Evolutionary conservation across 2,329 filamentous ascomycete species (phyloP).

Genomic region (Domatiomyces globalis): DNA sequence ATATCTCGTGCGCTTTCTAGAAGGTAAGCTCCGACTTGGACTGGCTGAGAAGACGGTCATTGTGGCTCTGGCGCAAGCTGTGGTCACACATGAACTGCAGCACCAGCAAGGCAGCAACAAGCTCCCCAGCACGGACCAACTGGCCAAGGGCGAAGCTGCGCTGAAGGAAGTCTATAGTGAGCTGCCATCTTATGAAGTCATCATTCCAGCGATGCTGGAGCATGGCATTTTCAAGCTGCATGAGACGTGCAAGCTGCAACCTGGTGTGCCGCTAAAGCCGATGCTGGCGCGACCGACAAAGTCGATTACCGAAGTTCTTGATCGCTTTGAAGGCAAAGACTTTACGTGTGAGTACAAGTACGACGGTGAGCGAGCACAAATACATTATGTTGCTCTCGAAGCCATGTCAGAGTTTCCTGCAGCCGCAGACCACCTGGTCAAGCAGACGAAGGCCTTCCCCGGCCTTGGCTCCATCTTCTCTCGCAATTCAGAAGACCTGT

Average conservation of each 20-base stretch:
- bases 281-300: slow-evolving; percentile 99
- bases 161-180: slow-evolving; percentile 91
- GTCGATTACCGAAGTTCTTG: slow-evolving; percentile 90
- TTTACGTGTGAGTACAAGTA: slow-evolving; percentile 99
- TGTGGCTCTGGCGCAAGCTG: slow-evolving; percentile 75
- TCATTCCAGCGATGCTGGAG: slow-evolving; percentile 77
- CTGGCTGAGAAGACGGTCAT: slow-evolving; percentile 86
- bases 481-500: slow-evolving; percentile 89
- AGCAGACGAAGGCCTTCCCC: slow-evolving; percentile 38
- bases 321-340: slow-evolving; percentile 85
- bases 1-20: slow-evolving; percentile 79
- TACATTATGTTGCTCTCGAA: slow-evolving; percentile 85
- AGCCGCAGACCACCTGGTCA: slow-evolving; percentile 46
- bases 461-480: slow-evolving; percentile 92
- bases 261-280: slow-evolving; percentile 87
- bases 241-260: slow-evolving; percentile 78
- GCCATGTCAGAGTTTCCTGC: slow-evolving; percentile 55
- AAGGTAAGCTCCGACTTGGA: slow-evolving; percentile 84
- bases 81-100: slow-evolving; percentile 67
- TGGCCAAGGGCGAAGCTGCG: slow-evolving; percentile 70
- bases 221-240: slow-evolving; percentile 71
- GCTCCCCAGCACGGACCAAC: slow-evolving; percentile 56
- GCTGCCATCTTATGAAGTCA: slow-evolving; percentile 85
- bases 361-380: slow-evolving; percentile 94
- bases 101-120: slow-evolving; percentile 48